Base-by-base conservation (phyloP, 208 protist genomes). In the Novymonas esmeraldas region DNA sequence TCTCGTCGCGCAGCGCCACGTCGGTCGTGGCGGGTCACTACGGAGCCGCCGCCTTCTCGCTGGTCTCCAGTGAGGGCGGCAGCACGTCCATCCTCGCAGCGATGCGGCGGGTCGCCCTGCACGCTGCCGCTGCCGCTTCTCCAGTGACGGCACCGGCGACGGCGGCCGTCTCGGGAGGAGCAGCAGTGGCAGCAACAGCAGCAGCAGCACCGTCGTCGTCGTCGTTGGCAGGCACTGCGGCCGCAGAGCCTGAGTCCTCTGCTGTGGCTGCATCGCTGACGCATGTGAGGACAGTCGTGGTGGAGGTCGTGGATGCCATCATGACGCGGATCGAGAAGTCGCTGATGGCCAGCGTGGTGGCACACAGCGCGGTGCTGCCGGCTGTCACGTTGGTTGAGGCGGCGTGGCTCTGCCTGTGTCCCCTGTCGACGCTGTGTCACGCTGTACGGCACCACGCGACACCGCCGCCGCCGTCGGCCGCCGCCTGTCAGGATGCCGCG, bases 331-430 rank as follows among this genome's bases (percentile, higher is more conserved):
- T 75, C 6, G 69, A 75, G 39, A 14, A 44, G 54, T 52, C 61
- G 5, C 24, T 75, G 28, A 36, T 75, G 34, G 29, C 14, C 33
- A 75, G 69, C 51, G n/a, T 75, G 10, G 18, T 1, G 3, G 26
- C 16, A 1, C 60, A 75, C 41, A 46, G 28, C 22, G 2, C 38
- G 2, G 24, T 6, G 16, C 44, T 75, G 18, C 61, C 69, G 1
- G 69, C 69, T 3, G 26, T 22, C 14, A 59, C 69, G 20, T 24
- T 75, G 14, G 2, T 75, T 24, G 69, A 75, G 60, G 69, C 69
- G 2, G 57, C 38, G 61, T 75, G 60, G 69, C 69, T 75, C 20
- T 42, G 69, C 31, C 48, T 75, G 16, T 44, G 41, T 18, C 36
- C 69, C 7, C 36, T 75, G 18, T 58, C 52, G 20, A 36, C 6